A percentile compares a stretch with the other conserved stretches of the same genome.
phyloP scores from a whole-genome alignment of 257 asterid species.

The Capsicum chinense region DNA sequence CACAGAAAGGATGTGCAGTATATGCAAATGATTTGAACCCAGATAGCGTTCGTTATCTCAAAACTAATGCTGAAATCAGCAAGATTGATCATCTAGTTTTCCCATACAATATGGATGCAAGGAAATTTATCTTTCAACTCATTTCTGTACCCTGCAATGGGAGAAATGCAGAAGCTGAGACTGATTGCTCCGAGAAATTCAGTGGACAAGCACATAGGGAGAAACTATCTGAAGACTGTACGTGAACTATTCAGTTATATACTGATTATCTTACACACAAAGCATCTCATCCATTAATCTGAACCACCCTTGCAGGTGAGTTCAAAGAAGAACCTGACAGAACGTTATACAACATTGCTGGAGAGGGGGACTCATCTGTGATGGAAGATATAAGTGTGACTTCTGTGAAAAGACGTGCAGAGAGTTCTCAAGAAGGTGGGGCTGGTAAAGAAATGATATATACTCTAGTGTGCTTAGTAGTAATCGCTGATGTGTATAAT shows the following conservation, averaged over 20 bases:
- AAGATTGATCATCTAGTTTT: slow-evolving; percentile 73
- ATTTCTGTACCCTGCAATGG: slow-evolving; percentile 60
- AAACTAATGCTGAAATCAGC: slow-evolving; percentile 78
- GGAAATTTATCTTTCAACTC: slow-evolving; percentile 65
- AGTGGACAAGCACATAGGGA: slow-evolving; percentile 37
- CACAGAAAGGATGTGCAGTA: slow-evolving; percentile 89
- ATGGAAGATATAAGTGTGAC: slow-evolving; percentile 44
- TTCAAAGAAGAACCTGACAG: slow-evolving; percentile 43
- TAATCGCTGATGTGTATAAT: background rate
- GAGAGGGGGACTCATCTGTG: slow-evolving; percentile 36
- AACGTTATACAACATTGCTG: slow-evolving; percentile 35
- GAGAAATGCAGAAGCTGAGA: slow-evolving; percentile 45
- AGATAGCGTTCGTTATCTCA: slow-evolving; percentile 75
- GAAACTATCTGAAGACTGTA: slow-evolving; percentile 41
- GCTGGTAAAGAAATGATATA: background rate
- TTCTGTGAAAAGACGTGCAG: slow-evolving; percentile 61
- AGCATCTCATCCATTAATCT: slow-evolving; percentile 31
- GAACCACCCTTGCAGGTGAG: slow-evolving; percentile 51
- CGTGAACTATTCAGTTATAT: slow-evolving; percentile 43
- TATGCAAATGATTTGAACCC: slow-evolving; percentile 95
- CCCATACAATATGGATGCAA: slow-evolving; percentile 83
- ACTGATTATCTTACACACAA: background rate
- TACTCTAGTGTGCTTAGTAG: background rate
- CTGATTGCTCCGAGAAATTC: slow-evolving; percentile 43
- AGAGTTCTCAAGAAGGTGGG: slow-evolving; percentile 58